Evolutionary conservation across 1,284 basidiomycete species (phyloP), one percentile per base, ranked within the genome.

Genomic region (Cutaneotrichosporon sp.): DNA sequence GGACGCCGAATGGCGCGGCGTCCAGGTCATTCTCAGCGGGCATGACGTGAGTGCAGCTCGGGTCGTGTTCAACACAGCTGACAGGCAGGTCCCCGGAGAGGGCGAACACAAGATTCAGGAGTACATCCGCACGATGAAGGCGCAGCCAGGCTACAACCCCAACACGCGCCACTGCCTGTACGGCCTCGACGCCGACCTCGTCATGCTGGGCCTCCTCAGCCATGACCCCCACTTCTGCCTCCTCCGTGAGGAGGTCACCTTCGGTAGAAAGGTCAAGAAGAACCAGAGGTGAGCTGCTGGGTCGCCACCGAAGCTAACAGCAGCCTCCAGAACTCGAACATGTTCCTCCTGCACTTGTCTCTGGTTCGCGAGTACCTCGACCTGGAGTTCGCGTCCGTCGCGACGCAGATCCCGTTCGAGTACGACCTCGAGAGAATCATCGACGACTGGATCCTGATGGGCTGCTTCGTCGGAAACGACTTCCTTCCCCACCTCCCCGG

Each of bases 51-150:
- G 76, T 16, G 2, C 16, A 14, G 34, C 38, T 18, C n/a, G n/a
- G 38, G 16, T 6, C 7, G 29, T 7, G 6, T 20, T 1, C 4
- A 16, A 71, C 58, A 62, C 45, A 66, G 72, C 62, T 67, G 56
- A 68, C 60, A 4, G 4, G 10, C 56, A 69, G 72, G 80, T 97
- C 4, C 95, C 95, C 0, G 97, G 97, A 67, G 97, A 99, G 79
- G 97, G 97, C 66, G 97, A 99, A 78, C 97, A 99, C 85, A 99
- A 99, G 84, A 95, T 99, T 72, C 98, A 99, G 90, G 97, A 99
- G 79, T 99, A 95, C 80, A 98, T 99, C 74, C 89, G 97, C 55
- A 82, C 93, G 65, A 88, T 88, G 61, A 92, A 95, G 72, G 94
- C 97, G 27, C 97, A 99, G 79, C 91, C 91, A 10, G 90, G 91